A percentile compares a stretch with the other conserved stretches of the same genome.
phyloP scores from a whole-genome alignment of 2,329 filamentous ascomycete species.

The Phoma herbarum region DNA sequence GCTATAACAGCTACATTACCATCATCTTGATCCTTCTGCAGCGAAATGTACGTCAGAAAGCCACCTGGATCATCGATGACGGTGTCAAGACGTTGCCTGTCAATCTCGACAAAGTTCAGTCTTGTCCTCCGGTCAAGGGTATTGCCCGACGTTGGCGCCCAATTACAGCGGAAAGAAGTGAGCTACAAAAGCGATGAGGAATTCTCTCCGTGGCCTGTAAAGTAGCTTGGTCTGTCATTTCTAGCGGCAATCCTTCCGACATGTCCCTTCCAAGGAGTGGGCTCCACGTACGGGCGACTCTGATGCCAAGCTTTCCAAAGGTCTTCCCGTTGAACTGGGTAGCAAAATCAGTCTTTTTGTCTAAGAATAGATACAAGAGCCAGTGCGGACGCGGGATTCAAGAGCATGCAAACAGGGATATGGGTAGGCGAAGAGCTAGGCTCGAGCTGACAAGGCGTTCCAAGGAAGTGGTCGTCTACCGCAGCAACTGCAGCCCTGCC shows the following conservation, averaged over 20 bases:
- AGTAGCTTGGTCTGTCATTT: background rate
- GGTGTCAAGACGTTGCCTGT: background rate
- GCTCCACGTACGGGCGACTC: background rate
- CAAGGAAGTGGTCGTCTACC: background rate
- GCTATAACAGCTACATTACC: too few relatives aligned
- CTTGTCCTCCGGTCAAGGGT: background rate
- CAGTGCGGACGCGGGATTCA: background rate
- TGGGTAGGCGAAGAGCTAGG: slow-evolving; percentile 3
- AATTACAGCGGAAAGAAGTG: background rate
- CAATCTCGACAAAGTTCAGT: background rate
- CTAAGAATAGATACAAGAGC: slow-evolving; percentile 1
- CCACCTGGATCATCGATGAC: background rate
- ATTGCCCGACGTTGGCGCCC: background rate
- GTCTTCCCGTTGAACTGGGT: background rate
- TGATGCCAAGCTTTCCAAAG: background rate
- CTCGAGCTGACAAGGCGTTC: background rate
- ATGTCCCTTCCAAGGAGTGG: background rate
- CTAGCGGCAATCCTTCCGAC: background rate
- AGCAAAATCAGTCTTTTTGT: background rate
- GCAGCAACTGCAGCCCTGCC: background rate
- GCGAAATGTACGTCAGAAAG: background rate
- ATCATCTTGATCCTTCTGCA: background rate
- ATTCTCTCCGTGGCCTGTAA: background rate
- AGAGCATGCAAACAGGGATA: background rate
- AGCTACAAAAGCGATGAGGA: background rate